Evolutionary conservation across 495 filamentous ascomycete genomes (phyloP).

Genomic region (Cladorrhinum samala): DNA sequence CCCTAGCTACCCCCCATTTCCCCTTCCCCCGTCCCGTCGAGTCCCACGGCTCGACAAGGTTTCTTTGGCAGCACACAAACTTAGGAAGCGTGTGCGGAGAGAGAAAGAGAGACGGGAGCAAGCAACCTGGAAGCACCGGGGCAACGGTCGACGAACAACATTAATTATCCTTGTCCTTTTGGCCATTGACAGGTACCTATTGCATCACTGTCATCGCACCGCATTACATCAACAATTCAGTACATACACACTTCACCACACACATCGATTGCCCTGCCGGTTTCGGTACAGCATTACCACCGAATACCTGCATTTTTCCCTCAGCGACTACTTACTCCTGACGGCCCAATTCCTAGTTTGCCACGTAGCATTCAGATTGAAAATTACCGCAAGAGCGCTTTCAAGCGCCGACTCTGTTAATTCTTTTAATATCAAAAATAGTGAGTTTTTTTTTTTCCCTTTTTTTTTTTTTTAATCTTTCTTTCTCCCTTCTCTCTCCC

Average conservation of each 20-base stretch:
- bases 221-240: neutral
- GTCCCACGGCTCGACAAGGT: conserved; percentile 20
- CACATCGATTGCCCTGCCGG: too few species aligned
- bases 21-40: conserved; percentile 5
- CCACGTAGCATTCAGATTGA: neutral
- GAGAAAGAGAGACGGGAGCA: neutral
- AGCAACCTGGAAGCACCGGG: conserved; percentile 11
- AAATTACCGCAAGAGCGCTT: neutral
- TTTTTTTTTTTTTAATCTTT: too few species aligned
- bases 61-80: conserved; percentile 6
- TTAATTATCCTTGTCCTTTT: conserved; percentile 17
- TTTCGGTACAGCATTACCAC: neutral
- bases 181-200: too few species aligned
- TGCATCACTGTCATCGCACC: neutral
- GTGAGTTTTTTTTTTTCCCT: neutral
- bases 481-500: too few species aligned
- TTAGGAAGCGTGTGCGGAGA: too few species aligned
- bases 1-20: conserved; percentile 5
- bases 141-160: conserved; percentile 21
- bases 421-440: too few species aligned
- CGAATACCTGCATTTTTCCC: neutral
- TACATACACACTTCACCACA: neutral
- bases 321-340: too few species aligned
- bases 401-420: neutral
- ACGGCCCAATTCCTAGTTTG: neutral